Evolutionary conservation across 2,329 filamentous ascomycete genomes (phyloP).

Genomic region (Fusarium sp.): DNA sequence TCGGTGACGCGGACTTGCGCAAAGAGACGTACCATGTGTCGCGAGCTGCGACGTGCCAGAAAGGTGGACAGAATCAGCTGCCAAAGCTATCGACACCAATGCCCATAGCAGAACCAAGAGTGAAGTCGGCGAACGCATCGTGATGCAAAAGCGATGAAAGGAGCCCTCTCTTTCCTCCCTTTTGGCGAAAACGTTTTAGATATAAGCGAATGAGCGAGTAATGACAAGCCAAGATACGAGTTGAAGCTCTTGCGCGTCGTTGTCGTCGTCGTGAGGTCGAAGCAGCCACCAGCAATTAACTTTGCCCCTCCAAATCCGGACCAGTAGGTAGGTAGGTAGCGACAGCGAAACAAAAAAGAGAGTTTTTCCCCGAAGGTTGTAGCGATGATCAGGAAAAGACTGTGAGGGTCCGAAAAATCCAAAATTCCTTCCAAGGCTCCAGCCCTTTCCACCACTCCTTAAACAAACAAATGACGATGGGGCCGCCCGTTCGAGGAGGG

Average conservation of each 20-base stretch:
- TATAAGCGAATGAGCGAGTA: conserved; percentile 9
- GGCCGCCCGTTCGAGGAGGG: neutral
- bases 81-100: conserved; percentile 17
- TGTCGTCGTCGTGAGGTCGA: conserved; percentile 9
- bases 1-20: neutral
- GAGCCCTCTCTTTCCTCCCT: neutral
- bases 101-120: conserved; percentile 32
- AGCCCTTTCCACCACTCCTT: conserved; percentile 13
- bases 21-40: conserved; percentile 32
- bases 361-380: conserved; percentile 9
- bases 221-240: conserved; percentile 5
- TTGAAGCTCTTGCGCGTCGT: conserved; percentile 9
- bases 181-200: neutral
- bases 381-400: conserved; percentile 13
- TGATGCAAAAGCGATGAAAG: neutral
- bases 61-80: conserved; percentile 28
- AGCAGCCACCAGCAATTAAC: conserved; percentile 14
- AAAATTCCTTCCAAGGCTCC: neutral
- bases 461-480: conserved; percentile 3
- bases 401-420: neutral
- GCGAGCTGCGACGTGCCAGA: conserved; percentile 36
- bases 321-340: conserved; percentile 37
- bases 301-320: conserved; percentile 14
- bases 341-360: conserved; percentile 14
- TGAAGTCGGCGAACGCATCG: conserved; percentile 33